These are phyloP conservation scores for Sporothrix globosa DNA, from an alignment of 2,329 filamentous ascomycete genomes.

Conservation along the genomic window DNA sequence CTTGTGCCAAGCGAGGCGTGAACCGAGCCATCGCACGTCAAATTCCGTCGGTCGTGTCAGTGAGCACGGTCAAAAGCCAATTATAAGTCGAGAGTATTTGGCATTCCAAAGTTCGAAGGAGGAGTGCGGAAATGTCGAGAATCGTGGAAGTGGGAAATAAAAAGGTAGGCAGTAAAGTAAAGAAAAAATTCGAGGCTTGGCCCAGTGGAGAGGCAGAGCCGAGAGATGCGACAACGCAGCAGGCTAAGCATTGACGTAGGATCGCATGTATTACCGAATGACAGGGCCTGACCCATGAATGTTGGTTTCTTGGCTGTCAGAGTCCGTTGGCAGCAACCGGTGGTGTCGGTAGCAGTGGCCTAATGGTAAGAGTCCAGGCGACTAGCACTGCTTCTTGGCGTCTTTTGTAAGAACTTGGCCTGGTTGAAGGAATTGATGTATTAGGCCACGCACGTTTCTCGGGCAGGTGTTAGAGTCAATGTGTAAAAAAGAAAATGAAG, in stretches of 20 bases:
- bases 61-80: not conserved
- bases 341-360: not conserved
- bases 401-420: not conserved
- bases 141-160: not conserved
- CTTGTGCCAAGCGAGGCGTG: not conserved
- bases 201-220: slow-evolving; percentile 12
- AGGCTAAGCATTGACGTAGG: slow-evolving; percentile 16
- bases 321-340: not conserved
- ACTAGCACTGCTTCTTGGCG: not conserved
- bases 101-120: not conserved
- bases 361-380: not conserved
- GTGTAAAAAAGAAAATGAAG: not conserved
- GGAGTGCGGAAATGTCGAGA: not conserved
- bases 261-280: not conserved
- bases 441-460: slow-evolving; percentile 21
- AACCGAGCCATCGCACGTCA: not conserved
- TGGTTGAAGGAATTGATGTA: no score
- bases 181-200: not conserved
- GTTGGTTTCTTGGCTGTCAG: slow-evolving; percentile 2
- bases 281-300: not conserved
- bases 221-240: not conserved
- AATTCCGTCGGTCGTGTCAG: not conserved
- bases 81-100: not conserved
- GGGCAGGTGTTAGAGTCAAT: not conserved
- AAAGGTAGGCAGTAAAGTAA: not conserved